Percentiles rank a stretch among this genome's conserved stretches.
phyloP scores from a whole-genome alignment of 352 stramenopile genomes.

The Peronosclerospora sorghi region DNA sequence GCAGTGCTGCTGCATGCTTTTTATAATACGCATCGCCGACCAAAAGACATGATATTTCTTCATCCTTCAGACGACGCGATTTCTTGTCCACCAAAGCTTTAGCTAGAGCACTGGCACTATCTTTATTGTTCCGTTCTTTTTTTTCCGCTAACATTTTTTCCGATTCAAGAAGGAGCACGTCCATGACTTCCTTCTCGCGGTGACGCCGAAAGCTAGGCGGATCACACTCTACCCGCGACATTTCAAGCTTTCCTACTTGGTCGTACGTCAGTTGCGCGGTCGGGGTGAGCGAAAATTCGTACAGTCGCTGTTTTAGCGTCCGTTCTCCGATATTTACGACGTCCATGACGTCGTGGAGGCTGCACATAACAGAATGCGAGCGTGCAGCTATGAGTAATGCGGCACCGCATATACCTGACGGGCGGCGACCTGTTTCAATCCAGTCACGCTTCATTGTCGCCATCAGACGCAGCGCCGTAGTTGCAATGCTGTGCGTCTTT shows the following conservation, averaged over 20 bases:
- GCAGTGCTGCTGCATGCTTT: constrained; percentile 29
- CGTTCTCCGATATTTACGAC: constrained; percentile 95
- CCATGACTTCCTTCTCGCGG: constrained; percentile 80
- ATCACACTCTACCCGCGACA: constrained; percentile 81
- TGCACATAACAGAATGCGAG: constrained; percentile 91
- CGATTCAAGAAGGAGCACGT: constrained; percentile 84
- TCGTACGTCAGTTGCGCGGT: constrained; percentile 92
- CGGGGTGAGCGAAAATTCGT: constrained; percentile 95
- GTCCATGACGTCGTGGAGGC: constrained; percentile 74
- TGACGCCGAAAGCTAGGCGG: constrained; percentile 83
- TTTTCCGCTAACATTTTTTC: constrained; percentile 49
- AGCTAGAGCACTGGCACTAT: constrained; percentile 20
- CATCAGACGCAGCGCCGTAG: constrained; percentile 92
- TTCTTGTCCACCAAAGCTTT: constrained; percentile 26
- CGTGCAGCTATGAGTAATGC: constrained; percentile 93
- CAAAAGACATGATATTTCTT: constrained; percentile 68
- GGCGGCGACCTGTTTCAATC: constrained; percentile 95
- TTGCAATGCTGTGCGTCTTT: constrained; percentile 88
- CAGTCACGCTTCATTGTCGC: constrained; percentile 98
- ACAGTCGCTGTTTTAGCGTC: constrained; percentile 92
- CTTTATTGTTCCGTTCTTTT: constrained; percentile 20
- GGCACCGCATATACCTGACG: constrained; percentile 95
- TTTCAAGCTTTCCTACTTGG: constrained; percentile 88
- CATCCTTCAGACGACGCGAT: constrained; percentile 49
- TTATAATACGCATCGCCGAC: constrained; percentile 55